Percentiles rank a stretch among this genome's conserved stretches.
phyloP scores from a whole-genome alignment of 2,329 filamentous ascomycete species.

The Parascedosporium putredinis region DNA sequence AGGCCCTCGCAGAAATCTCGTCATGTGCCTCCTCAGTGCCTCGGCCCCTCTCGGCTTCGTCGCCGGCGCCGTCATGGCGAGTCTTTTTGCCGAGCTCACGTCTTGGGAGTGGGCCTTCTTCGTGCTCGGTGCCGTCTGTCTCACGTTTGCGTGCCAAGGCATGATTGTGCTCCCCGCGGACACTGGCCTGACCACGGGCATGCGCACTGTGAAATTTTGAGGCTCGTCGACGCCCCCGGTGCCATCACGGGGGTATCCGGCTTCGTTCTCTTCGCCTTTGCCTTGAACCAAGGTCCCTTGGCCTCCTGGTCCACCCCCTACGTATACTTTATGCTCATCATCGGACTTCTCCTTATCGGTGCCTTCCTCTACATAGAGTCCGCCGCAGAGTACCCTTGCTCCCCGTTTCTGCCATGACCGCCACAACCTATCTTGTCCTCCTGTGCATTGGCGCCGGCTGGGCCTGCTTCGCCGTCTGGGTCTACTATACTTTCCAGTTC shows the following conservation, averaged over 20 bases:
- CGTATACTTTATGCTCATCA: conserved; percentile 44
- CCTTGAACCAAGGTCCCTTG: conserved; percentile 54
- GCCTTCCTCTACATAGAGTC: conserved; percentile 49
- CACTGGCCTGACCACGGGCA: neutral
- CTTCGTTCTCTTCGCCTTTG: conserved; percentile 54
- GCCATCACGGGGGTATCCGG: conserved; percentile 37
- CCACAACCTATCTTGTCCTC: conserved; percentile 42
- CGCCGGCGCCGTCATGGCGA: conserved; percentile 28
- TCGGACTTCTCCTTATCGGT: conserved; percentile 42
- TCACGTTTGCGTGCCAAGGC: conserved; percentile 20
- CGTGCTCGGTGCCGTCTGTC: conserved; percentile 22
- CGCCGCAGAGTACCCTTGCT: conserved; percentile 41
- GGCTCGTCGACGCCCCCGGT: conserved; percentile 27
- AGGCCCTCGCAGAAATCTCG: conserved; percentile 47
- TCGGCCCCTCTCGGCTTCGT: conserved; percentile 36
- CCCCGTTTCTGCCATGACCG: conserved; percentile 38
- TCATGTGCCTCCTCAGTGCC: conserved; percentile 41
- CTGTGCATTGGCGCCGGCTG: conserved; percentile 42
- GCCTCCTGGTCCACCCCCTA: conserved; percentile 48
- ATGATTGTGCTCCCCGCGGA: conserved; percentile 24
- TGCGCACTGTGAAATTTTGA: conserved; percentile 1
- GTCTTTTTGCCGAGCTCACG: conserved; percentile 24
- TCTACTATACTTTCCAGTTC: conserved; percentile 41
- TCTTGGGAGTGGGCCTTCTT: conserved; percentile 42
- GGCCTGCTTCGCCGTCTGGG: conserved; percentile 43